Conservation (phyloP, 1,139 yeast genomes). For the Sugiyamaella pinicola region DNA sequence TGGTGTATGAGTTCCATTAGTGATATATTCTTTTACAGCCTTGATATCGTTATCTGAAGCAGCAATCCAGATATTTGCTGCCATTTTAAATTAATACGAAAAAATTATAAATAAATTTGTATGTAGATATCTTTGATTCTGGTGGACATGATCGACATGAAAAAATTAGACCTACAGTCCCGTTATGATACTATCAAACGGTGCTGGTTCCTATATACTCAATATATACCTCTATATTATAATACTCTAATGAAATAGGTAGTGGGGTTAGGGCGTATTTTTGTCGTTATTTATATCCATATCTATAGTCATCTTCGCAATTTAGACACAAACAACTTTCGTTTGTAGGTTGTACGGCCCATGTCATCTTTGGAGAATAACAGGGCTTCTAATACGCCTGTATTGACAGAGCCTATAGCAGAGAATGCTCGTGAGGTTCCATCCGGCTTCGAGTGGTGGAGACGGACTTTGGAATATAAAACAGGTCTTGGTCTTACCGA, state of each 20-base stretch:
- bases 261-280: slow-evolving; percentile 5
- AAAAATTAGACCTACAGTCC: background rate
- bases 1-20: slow-evolving; percentile 56
- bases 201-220: too few species aligned
- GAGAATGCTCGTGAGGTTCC: slow-evolving; percentile 2
- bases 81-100: slow-evolving; percentile 1
- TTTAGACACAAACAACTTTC: too few species aligned
- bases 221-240: background rate
- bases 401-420: background rate
- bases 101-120: background rate
- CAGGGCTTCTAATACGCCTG: background rate
- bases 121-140: background rate
- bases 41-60: slow-evolving; percentile 80
- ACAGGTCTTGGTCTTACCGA: slow-evolving; percentile 69
- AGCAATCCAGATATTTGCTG: slow-evolving; percentile 85
- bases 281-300: background rate
- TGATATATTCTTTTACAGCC: slow-evolving; percentile 59
- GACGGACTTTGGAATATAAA: slow-evolving; percentile 68
- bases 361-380: slow-evolving; percentile 1
- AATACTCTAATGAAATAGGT: background rate
- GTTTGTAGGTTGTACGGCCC: background rate
- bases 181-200: background rate
- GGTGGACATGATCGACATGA: slow-evolving; percentile 5
- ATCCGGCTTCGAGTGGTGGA: slow-evolving; percentile 78
- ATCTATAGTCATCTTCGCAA: background rate